phyloP scores from a whole-genome alignment of 139 green algal genomes.

The Desmodesmus armatus region DNA sequence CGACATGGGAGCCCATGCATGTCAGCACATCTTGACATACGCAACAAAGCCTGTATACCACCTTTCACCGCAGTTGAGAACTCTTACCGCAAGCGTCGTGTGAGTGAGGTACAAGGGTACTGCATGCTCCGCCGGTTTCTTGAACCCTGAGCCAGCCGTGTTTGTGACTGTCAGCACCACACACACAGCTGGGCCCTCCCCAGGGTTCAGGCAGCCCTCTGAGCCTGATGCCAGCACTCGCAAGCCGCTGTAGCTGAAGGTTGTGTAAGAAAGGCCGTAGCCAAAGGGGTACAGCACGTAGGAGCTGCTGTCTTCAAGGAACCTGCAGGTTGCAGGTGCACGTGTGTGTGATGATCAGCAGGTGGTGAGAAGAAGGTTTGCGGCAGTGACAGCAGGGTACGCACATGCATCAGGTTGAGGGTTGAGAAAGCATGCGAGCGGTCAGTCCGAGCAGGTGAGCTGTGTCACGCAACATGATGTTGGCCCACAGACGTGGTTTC shows the following conservation, averaged over 20 bases:
- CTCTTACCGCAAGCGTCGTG: neutral
- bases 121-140: no score
- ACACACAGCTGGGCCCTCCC: neutral
- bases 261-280: conserved; percentile 41
- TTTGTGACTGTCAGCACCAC: conserved; percentile 31
- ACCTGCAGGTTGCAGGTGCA: conserved; percentile 8
- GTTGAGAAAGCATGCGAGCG: no score
- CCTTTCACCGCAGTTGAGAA: no score
- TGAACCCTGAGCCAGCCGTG: neutral
- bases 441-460: no score
- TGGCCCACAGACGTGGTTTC: neutral
- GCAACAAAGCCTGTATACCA: no score
- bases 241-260: conserved; percentile 34
- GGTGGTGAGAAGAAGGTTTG: neutral
- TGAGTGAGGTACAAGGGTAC: conserved; percentile 33
- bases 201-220: neutral
- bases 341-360: neutral
- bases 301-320: neutral
- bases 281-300: conserved; percentile 48
- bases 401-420: no score
- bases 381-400: no score
- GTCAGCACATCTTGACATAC: no score
- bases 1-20: no score
- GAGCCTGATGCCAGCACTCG: neutral
- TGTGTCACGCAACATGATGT: no score